These are phyloP conservation scores for Haplosporangium sp. DNA, from an alignment of 371 early-diverging fungal species.

Conservation along the genomic window DNA sequence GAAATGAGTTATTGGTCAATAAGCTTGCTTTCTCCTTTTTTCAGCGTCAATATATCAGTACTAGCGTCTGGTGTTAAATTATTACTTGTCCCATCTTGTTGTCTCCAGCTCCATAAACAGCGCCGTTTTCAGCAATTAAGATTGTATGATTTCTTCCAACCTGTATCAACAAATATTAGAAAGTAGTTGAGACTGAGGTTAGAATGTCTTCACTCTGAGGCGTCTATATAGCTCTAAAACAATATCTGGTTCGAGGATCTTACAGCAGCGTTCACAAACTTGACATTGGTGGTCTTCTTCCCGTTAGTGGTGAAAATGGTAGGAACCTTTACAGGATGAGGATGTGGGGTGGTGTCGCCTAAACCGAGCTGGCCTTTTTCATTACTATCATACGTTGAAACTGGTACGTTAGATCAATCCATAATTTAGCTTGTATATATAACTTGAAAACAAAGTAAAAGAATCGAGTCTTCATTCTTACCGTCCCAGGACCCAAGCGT, in stretches of 20 bases:
- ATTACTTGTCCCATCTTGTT: slow-evolving; percentile 58
- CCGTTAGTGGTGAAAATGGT: slow-evolving; percentile 40
- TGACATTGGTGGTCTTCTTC: slow-evolving; percentile 39
- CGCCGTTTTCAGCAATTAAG: slow-evolving; percentile 54
- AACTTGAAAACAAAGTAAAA: no score
- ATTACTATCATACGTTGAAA: slow-evolving; percentile 35
- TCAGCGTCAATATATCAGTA: not conserved
- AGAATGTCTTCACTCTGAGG: no score
- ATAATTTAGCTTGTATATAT: no score
- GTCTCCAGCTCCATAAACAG: slow-evolving; percentile 60
- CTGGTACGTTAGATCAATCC: not conserved
- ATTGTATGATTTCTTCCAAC: slow-evolving; percentile 59
- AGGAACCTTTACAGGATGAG: slow-evolving; percentile 57
- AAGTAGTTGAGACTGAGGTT: no score
- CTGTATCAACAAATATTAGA: slow-evolving; percentile 1
- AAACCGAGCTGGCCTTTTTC: slow-evolving; percentile 63
- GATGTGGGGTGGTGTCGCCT: slow-evolving; percentile 53
- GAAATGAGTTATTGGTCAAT: not conserved
- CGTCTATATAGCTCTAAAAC: no score
- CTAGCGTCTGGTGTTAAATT: not conserved
- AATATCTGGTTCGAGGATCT: no score
- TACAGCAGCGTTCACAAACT: slow-evolving; percentile 56
- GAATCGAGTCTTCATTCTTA: not conserved
- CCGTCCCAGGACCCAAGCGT: slow-evolving; percentile 60
- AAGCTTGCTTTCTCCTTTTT: not conserved